These are phyloP conservation scores for Torulaspora globosa DNA, from an alignment of 1,139 yeast species.

Conservation along the genomic window DNA sequence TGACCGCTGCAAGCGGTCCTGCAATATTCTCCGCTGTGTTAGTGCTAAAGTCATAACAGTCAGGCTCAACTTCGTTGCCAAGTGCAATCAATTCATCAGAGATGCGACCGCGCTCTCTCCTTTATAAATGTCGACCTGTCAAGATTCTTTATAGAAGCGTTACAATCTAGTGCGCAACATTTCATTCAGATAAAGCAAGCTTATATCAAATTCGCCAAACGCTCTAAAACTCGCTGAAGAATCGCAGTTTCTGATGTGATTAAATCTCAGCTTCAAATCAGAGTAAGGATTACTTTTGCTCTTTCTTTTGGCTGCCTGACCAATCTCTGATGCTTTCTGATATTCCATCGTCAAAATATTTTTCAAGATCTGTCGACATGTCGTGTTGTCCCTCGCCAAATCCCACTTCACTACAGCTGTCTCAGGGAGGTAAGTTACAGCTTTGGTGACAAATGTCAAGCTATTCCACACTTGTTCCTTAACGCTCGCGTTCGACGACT, in stretches of 20 bases:
- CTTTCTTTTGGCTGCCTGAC: neutral
- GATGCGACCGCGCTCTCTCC: neutral
- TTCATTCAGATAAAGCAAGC: conserved; percentile 28
- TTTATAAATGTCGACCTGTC: neutral
- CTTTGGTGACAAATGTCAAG: conserved; percentile 26
- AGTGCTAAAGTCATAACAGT: neutral
- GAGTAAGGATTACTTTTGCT: conserved; percentile 6
- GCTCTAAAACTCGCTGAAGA: conserved; percentile 9
- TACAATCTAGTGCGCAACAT: conserved; percentile 27
- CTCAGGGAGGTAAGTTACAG: conserved; percentile 20
- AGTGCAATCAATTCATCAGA: neutral
- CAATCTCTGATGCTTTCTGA: conserved; percentile 18
- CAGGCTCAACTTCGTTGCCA: neutral
- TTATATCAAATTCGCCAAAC: conserved; percentile 28
- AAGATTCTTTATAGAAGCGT: neutral
- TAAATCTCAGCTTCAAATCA: conserved; percentile 16
- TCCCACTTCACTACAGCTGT: conserved; percentile 5
- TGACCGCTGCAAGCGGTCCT: neutral
- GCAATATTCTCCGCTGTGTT: neutral
- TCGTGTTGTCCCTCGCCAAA: conserved; percentile 18
- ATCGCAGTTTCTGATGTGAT: conserved; percentile 13
- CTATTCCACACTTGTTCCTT: conserved; percentile 18
- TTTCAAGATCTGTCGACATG: conserved; percentile 28
- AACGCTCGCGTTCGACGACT: neutral
- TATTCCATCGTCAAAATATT: conserved; percentile 31